Conservation (phyloP, 176 grass and related monocot species). For the Bolboschoenus planiculmis region DNA sequence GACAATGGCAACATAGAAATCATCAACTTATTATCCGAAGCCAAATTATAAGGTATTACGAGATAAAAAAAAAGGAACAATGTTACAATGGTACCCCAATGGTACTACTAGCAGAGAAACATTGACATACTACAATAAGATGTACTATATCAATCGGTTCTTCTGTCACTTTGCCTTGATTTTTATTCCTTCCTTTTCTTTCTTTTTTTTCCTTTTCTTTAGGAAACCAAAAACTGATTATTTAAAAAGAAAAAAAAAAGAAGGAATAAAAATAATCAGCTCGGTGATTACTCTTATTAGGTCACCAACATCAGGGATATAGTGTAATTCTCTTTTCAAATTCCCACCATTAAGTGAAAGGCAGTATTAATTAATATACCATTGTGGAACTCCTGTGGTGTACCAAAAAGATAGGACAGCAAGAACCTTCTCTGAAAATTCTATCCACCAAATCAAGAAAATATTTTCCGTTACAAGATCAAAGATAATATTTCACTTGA, state of each 20-base stretch:
- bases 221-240: background rate
- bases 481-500: background rate
- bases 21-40: background rate
- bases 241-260: too few relatives aligned
- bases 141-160: too few relatives aligned
- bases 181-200: background rate
- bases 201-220: background rate
- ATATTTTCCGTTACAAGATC: background rate
- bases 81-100: too few relatives aligned
- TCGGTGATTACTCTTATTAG: background rate
- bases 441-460: background rate
- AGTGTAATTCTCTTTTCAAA: background rate
- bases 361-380: background rate
- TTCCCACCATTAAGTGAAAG: background rate
- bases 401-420: background rate
- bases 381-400: background rate
- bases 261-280: too few relatives aligned
- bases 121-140: too few relatives aligned
- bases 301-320: background rate
- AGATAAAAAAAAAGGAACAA: background rate
- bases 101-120: too few relatives aligned
- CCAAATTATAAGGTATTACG: background rate
- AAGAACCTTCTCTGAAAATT: background rate
- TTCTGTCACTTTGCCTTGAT: too few relatives aligned
- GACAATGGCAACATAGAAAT: background rate